A percentile compares a stretch with the other conserved stretches of the same genome.
phyloP scores from a whole-genome alignment of 495 filamentous ascomycete genomes.

The Chaetomium tenue region DNA sequence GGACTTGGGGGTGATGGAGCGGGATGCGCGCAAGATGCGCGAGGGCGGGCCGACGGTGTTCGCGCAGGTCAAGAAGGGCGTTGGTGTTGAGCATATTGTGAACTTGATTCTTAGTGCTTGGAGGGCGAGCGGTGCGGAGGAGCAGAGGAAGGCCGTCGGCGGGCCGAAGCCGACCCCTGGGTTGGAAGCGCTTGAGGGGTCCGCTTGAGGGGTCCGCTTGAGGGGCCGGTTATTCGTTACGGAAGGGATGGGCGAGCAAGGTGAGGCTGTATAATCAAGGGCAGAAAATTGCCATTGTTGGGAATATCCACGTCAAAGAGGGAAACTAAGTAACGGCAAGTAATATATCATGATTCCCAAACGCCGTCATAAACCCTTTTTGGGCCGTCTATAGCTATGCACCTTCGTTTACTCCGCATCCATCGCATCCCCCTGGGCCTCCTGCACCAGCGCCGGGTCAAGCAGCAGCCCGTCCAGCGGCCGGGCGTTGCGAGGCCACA shows the following conservation, averaged over 20 bases:
- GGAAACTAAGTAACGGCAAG: background rate
- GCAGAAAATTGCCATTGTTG: background rate
- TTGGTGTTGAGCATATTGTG: conserved; percentile 79
- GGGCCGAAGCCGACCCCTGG: conserved; percentile 52
- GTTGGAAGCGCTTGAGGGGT: conserved; percentile 34
- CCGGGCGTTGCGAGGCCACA: conserved; percentile 73
- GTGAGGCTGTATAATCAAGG: background rate
- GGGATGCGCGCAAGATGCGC: conserved; percentile 89
- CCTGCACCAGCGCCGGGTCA: conserved; percentile 28
- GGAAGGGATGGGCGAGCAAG: background rate
- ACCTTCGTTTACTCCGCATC: conserved; percentile 34
- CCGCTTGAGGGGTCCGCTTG: background rate
- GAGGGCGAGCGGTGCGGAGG: conserved; percentile 78
- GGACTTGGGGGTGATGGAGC: conserved; percentile 89
- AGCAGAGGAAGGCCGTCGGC: conserved; percentile 52
- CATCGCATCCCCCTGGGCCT: conserved; percentile 34
- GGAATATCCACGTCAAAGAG: background rate
- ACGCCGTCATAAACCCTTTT: conserved; percentile 22
- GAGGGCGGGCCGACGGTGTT: conserved; percentile 97
- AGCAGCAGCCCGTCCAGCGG: conserved; percentile 47
- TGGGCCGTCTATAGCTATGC: conserved; percentile 12
- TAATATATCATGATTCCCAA: conserved; percentile 16
- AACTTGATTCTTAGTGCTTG: conserved; percentile 87
- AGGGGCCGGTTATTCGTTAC: too few relatives aligned
- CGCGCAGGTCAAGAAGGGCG: conserved; percentile 91